Base-by-base conservation (phyloP, 495 filamentous ascomycete genomes). In the Collariella sp. region DNA sequence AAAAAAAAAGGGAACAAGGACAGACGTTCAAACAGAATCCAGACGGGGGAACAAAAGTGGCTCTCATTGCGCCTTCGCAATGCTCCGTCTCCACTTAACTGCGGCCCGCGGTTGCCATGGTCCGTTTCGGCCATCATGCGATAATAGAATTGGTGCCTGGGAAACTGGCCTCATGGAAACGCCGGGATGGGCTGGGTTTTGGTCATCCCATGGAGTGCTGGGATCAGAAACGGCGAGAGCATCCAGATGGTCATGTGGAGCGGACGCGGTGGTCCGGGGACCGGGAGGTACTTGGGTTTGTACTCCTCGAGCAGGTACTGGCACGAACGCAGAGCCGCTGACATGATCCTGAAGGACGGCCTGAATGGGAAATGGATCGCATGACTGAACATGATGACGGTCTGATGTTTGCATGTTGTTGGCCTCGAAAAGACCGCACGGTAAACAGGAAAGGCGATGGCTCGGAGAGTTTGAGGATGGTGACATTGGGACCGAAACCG, bases 311-410 rank as follows among this genome's bases (percentile, higher is more conserved):
- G 9, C 26, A 31, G 10, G 35, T 38, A 31, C 26, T 9, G 5
- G 26, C 26, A 9, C 9, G 26, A 31, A 31, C 26, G 9, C 26
- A 31, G 9, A 9, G 5, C 26, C 26, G 26, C 26, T 31, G 26
- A 31, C 26, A 31, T 4, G 26, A 31, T 31, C 26, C 26, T 31
- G 26, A 31, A 31, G 26, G 9, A 9, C 50, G 22, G 22, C 51
- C 51, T 3, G 19, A 54, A 54, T 31, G 5, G 42, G 51, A 46
- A 54, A 40, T 6, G 31, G 13, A 41, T 54, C 51, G 12, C 51
- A 54, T n/a, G n/a, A n/a, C n/a, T n/a, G n/a, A n/a, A n/a, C n/a
- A n/a, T 46, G 51, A 40, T 54, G 51, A 22, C 33, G 12, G 16
- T 13, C 16, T 45, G 33, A 36, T 43, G 11, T 15, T 16, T 40